Evolutionary conservation across 108 stramenopile genomes (phyloP).

Genomic region (Nitzschia palea): DNA sequence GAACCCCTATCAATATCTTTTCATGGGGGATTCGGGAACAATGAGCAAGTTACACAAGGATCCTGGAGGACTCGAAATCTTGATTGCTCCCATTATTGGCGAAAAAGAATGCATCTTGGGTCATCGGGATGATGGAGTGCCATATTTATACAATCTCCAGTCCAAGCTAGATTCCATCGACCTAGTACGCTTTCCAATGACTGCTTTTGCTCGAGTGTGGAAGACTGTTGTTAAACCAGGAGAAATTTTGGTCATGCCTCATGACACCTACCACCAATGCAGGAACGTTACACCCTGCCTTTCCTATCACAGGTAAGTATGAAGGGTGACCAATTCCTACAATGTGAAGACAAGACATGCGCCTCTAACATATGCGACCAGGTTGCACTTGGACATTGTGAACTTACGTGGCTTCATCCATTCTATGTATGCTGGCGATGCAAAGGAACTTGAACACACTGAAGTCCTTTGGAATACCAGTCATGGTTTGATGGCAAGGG

Average conservation of each 20-base stretch:
- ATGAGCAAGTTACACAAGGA: constrained; percentile 71
- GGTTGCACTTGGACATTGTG: constrained; percentile 77
- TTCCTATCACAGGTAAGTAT: constrained; percentile 54
- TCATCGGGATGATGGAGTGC: constrained; percentile 63
- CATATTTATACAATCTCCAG: constrained; percentile 58
- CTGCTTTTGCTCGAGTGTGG: constrained; percentile 62
- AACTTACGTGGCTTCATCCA: constrained; percentile 67
- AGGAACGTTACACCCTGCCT: constrained; percentile 76
- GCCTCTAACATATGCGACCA: not conserved
- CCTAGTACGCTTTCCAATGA: constrained; percentile 55
- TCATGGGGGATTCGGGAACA: constrained; percentile 77
- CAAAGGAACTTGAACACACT: constrained; percentile 69
- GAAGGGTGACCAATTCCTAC: not conserved
- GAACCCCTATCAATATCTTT: constrained; percentile 81
- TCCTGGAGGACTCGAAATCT: constrained; percentile 71
- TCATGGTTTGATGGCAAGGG: constrained; percentile 44
- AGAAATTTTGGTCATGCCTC: constrained; percentile 85
- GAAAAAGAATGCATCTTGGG: constrained; percentile 81
- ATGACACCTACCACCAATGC: constrained; percentile 84
- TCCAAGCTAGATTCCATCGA: constrained; percentile 59
- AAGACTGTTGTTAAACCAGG: constrained; percentile 68
- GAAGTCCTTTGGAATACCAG: constrained; percentile 77
- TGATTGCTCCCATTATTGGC: constrained; percentile 81
- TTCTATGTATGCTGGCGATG: constrained; percentile 63
- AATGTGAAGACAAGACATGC: no score